Evolutionary conservation across 2,329 filamentous ascomycete genomes (phyloP).

Genomic region (Venturia aucupariae): DNA sequence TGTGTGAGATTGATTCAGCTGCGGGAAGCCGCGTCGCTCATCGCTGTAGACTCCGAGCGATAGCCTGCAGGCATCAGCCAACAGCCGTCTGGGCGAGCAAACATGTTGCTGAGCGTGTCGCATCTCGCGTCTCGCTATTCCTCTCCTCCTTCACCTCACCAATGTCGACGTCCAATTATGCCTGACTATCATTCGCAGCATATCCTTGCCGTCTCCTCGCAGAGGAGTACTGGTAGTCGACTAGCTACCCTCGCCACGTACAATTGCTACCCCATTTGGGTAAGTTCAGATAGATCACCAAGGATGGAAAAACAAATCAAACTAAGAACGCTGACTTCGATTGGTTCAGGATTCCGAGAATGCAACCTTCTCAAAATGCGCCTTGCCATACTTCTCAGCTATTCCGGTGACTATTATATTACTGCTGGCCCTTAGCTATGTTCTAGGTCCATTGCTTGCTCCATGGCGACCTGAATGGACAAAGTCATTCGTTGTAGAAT

Average conservation of each 20-base stretch:
- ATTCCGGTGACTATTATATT: constrained; percentile 23
- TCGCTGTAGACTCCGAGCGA: too few species aligned
- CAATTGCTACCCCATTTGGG: constrained; percentile 6
- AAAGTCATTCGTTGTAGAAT: constrained; percentile 41
- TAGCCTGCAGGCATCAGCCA: background rate
- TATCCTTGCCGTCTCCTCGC: background rate
- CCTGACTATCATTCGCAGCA: background rate
- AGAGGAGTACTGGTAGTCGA: background rate
- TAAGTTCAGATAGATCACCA: background rate
- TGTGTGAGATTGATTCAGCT: background rate
- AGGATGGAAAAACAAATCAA: background rate
- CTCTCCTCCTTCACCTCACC: background rate
- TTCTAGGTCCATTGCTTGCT: constrained; percentile 22
- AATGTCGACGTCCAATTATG: background rate
- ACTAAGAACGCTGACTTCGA: background rate
- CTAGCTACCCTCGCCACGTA: background rate
- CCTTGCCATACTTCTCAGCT: constrained; percentile 26
- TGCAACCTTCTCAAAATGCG: constrained; percentile 28
- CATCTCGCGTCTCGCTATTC: too few species aligned
- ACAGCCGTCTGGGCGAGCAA: background rate
- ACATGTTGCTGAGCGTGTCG: background rate
- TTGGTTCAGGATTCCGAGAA: constrained; percentile 26
- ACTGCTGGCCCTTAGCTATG: constrained; percentile 23
- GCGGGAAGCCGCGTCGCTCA: background rate
- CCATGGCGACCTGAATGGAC: constrained; percentile 39